Conservation (phyloP, 148 eudicot species). For the Silene latifolia region DNA sequence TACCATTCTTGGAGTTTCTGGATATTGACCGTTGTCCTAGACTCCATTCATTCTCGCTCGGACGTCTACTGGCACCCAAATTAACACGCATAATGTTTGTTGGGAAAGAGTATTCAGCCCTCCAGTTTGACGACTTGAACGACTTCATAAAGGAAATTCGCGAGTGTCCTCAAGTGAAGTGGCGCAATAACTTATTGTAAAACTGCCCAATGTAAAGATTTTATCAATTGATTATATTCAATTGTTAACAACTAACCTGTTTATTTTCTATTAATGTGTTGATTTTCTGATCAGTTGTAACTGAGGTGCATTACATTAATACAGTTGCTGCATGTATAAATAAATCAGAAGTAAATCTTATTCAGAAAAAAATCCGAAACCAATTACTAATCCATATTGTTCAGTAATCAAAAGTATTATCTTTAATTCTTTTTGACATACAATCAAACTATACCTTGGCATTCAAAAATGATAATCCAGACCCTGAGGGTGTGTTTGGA, state of each 20-base stretch:
- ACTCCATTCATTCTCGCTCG: slow-evolving; percentile 8
- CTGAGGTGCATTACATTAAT: too few species aligned
- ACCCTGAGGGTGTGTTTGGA: too few species aligned
- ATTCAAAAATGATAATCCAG: background rate
- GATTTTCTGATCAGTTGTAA: too few species aligned
- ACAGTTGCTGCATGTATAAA: too few species aligned
- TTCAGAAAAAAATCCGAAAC: background rate
- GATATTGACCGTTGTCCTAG: slow-evolving; percentile 3
- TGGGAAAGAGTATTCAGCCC: background rate
- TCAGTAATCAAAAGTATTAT: background rate
- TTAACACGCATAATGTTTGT: background rate
- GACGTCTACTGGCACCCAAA: background rate
- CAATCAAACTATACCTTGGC: background rate
- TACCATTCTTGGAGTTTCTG: background rate
- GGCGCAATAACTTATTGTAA: background rate
- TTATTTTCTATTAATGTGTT: too few species aligned
- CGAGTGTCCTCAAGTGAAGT: background rate
- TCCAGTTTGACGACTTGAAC: slow-evolving; percentile 11
- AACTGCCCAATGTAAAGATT: background rate
- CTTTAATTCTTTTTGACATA: background rate
- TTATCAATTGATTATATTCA: too few species aligned
- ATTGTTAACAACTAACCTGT: too few species aligned
- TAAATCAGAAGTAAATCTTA: background rate
- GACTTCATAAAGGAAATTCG: slow-evolving; percentile 10
- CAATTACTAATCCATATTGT: background rate